phyloP scores from a whole-genome alignment of 352 stramenopile species.

The Thraustotheca clavata region DNA sequence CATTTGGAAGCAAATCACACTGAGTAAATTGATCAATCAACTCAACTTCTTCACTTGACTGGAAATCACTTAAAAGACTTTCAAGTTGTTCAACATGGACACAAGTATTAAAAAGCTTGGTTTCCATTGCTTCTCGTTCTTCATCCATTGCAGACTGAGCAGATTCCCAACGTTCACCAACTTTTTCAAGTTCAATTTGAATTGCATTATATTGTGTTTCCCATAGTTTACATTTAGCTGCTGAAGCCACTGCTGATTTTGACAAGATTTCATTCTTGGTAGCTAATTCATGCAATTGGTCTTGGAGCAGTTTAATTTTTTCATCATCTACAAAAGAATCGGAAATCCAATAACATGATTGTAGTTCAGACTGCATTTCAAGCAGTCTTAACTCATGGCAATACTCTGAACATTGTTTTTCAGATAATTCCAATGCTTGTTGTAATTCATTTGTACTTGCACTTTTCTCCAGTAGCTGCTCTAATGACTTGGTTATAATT shows the following conservation, averaged over 20 bases:
- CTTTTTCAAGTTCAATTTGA: neutral
- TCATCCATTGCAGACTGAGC: neutral
- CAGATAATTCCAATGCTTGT: no score
- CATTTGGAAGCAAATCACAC: no score
- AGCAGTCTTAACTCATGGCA: no score
- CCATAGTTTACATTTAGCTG: neutral
- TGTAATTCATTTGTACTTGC: no score
- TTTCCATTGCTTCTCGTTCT: neutral
- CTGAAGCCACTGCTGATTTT: neutral
- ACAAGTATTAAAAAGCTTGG: neutral
- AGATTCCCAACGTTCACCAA: neutral
- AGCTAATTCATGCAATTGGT: neutral
- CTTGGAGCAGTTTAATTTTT: no score
- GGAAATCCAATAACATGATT: no score
- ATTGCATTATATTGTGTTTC: neutral
- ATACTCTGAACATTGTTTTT: no score
- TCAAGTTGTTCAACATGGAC: neutral
- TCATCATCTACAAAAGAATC: no score
- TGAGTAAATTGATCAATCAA: no score
- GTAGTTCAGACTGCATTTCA: no score
- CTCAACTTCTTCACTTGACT: neutral
- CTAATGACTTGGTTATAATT: no score
- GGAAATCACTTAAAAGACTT: neutral
- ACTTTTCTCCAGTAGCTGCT: no score
- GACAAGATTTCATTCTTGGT: neutral